Percentiles rank a stretch among this genome's conserved stretches.
phyloP scores from a whole-genome alignment of 192 early-diverging fungal species.

The Backusella australiensis region DNA sequence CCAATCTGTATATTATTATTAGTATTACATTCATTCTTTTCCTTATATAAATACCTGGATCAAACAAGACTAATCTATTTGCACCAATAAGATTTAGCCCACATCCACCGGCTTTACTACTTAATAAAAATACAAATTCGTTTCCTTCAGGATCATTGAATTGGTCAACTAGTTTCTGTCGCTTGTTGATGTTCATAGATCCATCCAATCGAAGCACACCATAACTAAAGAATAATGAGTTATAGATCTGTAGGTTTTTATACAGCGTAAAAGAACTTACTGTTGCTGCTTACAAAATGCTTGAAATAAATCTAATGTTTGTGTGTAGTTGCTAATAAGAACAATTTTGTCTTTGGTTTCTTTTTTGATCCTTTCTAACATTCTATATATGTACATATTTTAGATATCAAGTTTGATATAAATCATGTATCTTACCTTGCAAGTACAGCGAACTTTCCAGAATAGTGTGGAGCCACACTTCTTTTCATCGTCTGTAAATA shows the following conservation, averaged over 20 bases:
- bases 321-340: slow-evolving; percentile 99
- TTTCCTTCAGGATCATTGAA: slow-evolving; percentile 89
- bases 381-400: slow-evolving; percentile 43
- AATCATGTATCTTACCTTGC: slow-evolving; percentile 42
- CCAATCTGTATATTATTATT: slow-evolving; percentile 82
- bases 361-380: slow-evolving; percentile 70
- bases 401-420: neutral
- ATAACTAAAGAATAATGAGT: slow-evolving; percentile 41
- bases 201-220: slow-evolving; percentile 89
- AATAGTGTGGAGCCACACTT: slow-evolving; percentile 47
- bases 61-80: slow-evolving; percentile 83
- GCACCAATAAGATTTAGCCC: slow-evolving; percentile 98
- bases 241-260: neutral
- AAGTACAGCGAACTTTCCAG: slow-evolving; percentile 89
- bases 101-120: slow-evolving; percentile 98
- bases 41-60: neutral
- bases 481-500: slow-evolving; percentile 57
- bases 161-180: slow-evolving; percentile 92
- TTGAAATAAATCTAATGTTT: slow-evolving; percentile 95
- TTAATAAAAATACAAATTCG: slow-evolving; percentile 93
- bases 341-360: slow-evolving; percentile 93
- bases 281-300: slow-evolving; percentile 74
- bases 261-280: slow-evolving; percentile 47
- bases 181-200: slow-evolving; percentile 85
- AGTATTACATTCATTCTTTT: neutral